Percentiles rank a stretch among this genome's conserved stretches.
Evolutionary conservation across 2,329 filamentous ascomycete species (phyloP).

Genomic region (Cercospora sp.): DNA sequence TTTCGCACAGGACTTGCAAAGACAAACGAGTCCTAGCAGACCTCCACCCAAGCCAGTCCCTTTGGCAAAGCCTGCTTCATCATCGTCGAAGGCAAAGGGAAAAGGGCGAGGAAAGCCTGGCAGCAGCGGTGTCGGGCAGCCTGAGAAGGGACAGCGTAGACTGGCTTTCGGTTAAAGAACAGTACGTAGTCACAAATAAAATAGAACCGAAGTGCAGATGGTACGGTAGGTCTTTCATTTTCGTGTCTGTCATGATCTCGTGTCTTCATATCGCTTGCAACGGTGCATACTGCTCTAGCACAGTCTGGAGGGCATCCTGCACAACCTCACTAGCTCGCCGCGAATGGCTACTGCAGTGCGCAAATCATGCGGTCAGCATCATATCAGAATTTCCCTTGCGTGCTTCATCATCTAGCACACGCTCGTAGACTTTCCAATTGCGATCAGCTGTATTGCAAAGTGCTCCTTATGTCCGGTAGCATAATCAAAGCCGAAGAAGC

Average conservation of each 20-base stretch:
- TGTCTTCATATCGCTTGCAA: not conserved
- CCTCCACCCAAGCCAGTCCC: conserved; percentile 28
- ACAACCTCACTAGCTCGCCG: not conserved
- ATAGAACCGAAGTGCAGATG: not conserved
- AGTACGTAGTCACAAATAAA: conserved; percentile 4
- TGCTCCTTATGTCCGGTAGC: not conserved
- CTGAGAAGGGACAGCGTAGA: conserved; percentile 49
- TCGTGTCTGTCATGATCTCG: not conserved
- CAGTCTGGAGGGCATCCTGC: not conserved
- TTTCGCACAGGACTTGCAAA: conserved; percentile 81
- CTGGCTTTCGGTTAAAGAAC: conserved; percentile 44
- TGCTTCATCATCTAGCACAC: not conserved
- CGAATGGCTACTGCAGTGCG: not conserved
- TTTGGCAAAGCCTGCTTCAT: conserved; percentile 20
- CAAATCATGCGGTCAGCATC: not conserved
- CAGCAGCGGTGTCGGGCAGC: conserved; percentile 29
- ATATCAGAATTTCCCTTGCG: no score
- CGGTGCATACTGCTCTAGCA: not conserved
- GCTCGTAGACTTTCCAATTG: not conserved
- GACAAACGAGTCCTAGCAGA: conserved; percentile 48
- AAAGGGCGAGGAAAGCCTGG: conserved; percentile 42
- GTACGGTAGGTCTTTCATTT: not conserved
- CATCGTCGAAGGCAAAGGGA: conserved; percentile 31
- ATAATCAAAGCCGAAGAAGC: not conserved
- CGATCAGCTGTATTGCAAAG: not conserved